Evolutionary conservation across 306 rosid species (phyloP).

Genomic region (Quercus parvula): DNA sequence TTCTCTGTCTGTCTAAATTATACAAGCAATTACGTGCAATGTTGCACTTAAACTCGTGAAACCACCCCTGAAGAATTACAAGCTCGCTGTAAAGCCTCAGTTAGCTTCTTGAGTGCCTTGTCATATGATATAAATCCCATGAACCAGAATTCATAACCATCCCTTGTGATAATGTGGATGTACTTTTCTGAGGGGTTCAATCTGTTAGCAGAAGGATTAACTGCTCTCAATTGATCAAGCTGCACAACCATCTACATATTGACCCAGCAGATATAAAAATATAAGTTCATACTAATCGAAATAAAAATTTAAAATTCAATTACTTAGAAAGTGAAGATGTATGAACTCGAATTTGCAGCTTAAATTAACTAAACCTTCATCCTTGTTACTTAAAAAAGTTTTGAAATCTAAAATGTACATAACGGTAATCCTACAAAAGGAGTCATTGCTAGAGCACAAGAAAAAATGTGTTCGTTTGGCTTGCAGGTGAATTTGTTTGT

Average conservation of each 20-base stretch:
- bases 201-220: conserved; percentile 44
- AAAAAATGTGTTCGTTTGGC: background rate
- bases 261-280: conserved; percentile 3
- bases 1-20: too few relatives aligned
- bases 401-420: too few relatives aligned
- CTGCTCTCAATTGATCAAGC: conserved; percentile 49
- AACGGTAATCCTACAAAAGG: background rate
- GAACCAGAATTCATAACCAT: conserved; percentile 65
- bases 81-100: conserved; percentile 29
- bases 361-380: background rate
- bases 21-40: too few relatives aligned
- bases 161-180: conserved; percentile 48
- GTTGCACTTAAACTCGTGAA: background rate
- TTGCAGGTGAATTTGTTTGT: too few relatives aligned
- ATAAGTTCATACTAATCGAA: background rate
- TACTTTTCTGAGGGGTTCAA: conserved; percentile 53
- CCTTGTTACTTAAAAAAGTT: background rate
- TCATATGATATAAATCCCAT: conserved; percentile 74
- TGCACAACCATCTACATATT: conserved; percentile 47
- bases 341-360: background rate
- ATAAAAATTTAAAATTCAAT: background rate
- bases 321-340: background rate
- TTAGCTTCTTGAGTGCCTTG: conserved; percentile 59
- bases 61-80: conserved; percentile 6
- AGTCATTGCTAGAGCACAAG: background rate